These are phyloP conservation scores for Tetrapisispora arboricola DNA, from an alignment of 805 yeast genomes.

Conservation along the genomic window DNA sequence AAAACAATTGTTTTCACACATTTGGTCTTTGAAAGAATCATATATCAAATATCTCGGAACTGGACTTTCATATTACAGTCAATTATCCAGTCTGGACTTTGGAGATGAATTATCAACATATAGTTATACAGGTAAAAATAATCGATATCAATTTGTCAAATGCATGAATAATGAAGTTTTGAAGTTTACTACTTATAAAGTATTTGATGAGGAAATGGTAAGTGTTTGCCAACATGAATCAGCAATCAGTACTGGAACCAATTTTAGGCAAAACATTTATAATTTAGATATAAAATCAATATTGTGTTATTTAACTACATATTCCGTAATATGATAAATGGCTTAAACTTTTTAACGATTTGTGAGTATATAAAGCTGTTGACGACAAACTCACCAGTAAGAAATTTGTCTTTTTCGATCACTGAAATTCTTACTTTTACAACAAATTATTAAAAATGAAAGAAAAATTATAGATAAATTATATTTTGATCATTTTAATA, in stretches of 20 bases:
- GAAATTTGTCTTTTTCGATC: no score
- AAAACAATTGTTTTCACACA: conserved; percentile 38
- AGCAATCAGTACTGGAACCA: background rate
- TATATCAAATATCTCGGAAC: conserved; percentile 57
- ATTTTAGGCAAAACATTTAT: background rate
- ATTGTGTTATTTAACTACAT: background rate
- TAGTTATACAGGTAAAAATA: background rate
- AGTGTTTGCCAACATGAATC: background rate
- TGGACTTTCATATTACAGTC: conserved; percentile 37
- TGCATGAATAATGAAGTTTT: background rate
- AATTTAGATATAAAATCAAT: background rate
- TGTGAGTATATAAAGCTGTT: no score
- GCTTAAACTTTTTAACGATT: no score
- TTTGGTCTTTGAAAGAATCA: conserved; percentile 77
- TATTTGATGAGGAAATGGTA: background rate
- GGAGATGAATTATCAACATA: background rate
- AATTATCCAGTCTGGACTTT: background rate
- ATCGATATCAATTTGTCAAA: background rate
- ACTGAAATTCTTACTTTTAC: no score
- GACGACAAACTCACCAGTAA: no score
- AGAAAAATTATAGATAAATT: no score
- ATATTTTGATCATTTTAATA: background rate
- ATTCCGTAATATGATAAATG: background rate
- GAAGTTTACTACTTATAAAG: background rate
- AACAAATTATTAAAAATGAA: background rate